A percentile compares a stretch with the other conserved stretches of the same genome.
Evolutionary conservation across 306 rosid genomes (phyloP).

Genomic region (Cucurbita moschata): DNA sequence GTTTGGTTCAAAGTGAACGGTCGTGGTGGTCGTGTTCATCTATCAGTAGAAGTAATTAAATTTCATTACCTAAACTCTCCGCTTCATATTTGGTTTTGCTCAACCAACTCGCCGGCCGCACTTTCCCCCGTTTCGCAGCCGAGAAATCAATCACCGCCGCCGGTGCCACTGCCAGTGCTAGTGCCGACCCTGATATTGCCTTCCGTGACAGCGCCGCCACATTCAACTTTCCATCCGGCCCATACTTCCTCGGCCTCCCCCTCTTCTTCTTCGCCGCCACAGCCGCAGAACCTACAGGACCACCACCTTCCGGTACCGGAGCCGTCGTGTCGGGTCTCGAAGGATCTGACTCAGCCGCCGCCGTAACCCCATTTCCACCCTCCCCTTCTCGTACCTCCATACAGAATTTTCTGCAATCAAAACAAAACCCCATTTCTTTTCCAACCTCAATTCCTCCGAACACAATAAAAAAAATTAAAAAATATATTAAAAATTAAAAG

Average conservation of each 20-base stretch:
- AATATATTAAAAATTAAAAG: background rate
- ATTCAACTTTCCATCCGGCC: slow-evolving; percentile 62
- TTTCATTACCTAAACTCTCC: slow-evolving; percentile 57
- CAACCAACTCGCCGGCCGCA: slow-evolving; percentile 57
- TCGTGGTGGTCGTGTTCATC: no score
- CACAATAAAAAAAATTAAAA: background rate
- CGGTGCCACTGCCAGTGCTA: slow-evolving; percentile 26
- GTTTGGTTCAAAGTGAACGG: no score
- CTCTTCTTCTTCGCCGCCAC: slow-evolving; percentile 70
- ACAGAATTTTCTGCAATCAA: slow-evolving; percentile 5
- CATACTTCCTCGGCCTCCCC: slow-evolving; percentile 96
- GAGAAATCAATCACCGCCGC: slow-evolving; percentile 90
- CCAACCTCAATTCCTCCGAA: slow-evolving; percentile 17
- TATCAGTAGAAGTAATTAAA: background rate
- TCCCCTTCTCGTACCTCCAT: slow-evolving; percentile 73
- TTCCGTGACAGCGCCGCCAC: slow-evolving; percentile 57
- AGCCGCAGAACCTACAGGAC: slow-evolving; percentile 7
- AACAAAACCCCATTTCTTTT: slow-evolving; percentile 25
- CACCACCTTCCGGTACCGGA: slow-evolving; percentile 9
- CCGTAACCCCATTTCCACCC: slow-evolving; percentile 51
- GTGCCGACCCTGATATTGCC: slow-evolving; percentile 60
- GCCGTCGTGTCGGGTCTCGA: slow-evolving; percentile 38
- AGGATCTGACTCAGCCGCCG: slow-evolving; percentile 85
- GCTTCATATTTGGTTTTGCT: slow-evolving; percentile 59
- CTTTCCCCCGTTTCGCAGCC: slow-evolving; percentile 63